Conservation (phyloP, 2,329 filamentous ascomycete genomes). For the Penicillium sp. region DNA sequence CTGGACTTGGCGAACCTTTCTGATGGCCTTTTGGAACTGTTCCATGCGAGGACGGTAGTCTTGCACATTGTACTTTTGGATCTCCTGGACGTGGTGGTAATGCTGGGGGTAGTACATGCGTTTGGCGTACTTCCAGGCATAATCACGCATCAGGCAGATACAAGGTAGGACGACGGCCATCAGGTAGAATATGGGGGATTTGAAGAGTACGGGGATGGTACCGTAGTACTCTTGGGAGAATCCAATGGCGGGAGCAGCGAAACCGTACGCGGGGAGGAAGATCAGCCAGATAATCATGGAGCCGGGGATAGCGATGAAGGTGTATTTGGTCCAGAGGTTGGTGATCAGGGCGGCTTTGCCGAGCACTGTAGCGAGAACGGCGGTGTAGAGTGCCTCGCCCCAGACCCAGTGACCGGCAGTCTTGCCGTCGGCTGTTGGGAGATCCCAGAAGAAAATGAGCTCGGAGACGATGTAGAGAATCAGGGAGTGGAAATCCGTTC, state of each 20-base stretch:
- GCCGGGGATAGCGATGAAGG: slow-evolving; percentile 89
- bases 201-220: slow-evolving; percentile 73
- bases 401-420: slow-evolving; percentile 94
- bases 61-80: slow-evolving; percentile 99
- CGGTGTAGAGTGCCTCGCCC: slow-evolving; percentile 91
- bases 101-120: slow-evolving; percentile 94
- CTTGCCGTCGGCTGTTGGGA: slow-evolving; percentile 71
- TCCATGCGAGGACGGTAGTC: slow-evolving; percentile 98
- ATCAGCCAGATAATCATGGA: slow-evolving; percentile 87
- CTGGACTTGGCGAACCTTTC: slow-evolving; percentile 96
- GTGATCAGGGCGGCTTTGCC: slow-evolving; percentile 92
- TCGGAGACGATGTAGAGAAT: slow-evolving; percentile 83
- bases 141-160: slow-evolving; percentile 79
- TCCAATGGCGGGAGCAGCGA: slow-evolving; percentile 72
- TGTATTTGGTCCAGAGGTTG: slow-evolving; percentile 98
- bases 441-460: slow-evolving; percentile 75
- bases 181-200: slow-evolving; percentile 81
- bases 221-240: slow-evolving; percentile 82
- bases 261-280: slow-evolving; percentile 83
- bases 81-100: slow-evolving; percentile 98
- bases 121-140: slow-evolving; percentile 95
- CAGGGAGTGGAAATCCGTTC: slow-evolving; percentile 92
- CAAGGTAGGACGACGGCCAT: slow-evolving; percentile 76
- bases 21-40: slow-evolving; percentile 98
- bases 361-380: slow-evolving; percentile 86